Evolutionary conservation across 2,329 filamentous ascomycete species (phyloP).

Genomic region (Ilyonectria robusta): DNA sequence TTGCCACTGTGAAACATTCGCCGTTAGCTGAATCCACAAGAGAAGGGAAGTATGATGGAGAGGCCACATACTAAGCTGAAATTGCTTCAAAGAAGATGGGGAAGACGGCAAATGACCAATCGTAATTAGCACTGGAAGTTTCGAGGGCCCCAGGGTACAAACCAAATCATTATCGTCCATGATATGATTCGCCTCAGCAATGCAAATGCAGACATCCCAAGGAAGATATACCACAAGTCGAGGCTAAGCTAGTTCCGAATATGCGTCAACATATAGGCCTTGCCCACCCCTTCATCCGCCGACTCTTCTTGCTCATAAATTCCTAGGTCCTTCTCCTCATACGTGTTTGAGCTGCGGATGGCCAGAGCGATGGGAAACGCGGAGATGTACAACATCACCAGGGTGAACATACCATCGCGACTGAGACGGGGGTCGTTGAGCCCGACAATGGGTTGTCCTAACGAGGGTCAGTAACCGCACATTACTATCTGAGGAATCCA

Average conservation of each 20-base stretch:
- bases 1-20: slow-evolving; percentile 45
- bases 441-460: no score
- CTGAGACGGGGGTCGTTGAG: no score
- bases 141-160: neutral
- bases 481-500: no score
- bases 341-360: slow-evolving; percentile 72
- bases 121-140: neutral
- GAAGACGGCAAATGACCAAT: slow-evolving; percentile 49
- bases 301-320: slow-evolving; percentile 60
- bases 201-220: slow-evolving; percentile 55
- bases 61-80: slow-evolving; percentile 50
- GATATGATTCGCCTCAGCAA: slow-evolving; percentile 46
- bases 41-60: neutral
- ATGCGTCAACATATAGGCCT: no score
- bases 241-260: slow-evolving; percentile 57
- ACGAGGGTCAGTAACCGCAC: no score
- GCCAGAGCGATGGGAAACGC: slow-evolving; percentile 73
- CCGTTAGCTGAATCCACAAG: neutral
- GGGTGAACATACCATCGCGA: no score
- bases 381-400: slow-evolving; percentile 77
- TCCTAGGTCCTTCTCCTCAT: slow-evolving; percentile 73
- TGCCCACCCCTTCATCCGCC: slow-evolving; percentile 46
- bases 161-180: slow-evolving; percentile 44
- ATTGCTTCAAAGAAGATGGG: slow-evolving; percentile 52
- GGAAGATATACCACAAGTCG: slow-evolving; percentile 58